Conservation (phyloP, 2,329 filamentous ascomycete species). For the Paracorniculantispora psalliotae region DNA sequence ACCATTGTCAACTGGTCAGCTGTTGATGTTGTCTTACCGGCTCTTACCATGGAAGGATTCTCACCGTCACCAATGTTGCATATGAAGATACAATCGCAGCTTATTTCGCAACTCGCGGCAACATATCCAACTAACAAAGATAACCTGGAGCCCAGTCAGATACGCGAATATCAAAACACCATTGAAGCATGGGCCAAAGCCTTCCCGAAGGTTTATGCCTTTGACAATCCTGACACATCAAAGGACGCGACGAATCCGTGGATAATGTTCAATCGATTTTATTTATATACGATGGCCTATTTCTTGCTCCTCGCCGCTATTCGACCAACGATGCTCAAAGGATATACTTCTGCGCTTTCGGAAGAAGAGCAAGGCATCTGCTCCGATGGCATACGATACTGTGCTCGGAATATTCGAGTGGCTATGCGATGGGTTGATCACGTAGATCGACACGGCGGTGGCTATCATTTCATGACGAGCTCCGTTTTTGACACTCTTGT, state of each 20-base stretch:
- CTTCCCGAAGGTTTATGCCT: slow-evolving; percentile 37
- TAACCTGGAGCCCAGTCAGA: slow-evolving; percentile 23
- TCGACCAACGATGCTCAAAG: slow-evolving; percentile 39
- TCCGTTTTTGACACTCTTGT: slow-evolving; percentile 48
- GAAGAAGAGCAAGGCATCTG: slow-evolving; percentile 34
- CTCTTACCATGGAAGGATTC: slow-evolving; percentile 15
- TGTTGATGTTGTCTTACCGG: slow-evolving; percentile 13
- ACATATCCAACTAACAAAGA: slow-evolving; percentile 26
- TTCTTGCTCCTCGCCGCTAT: slow-evolving; percentile 42
- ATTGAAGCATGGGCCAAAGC: slow-evolving; percentile 38
- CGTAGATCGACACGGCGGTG: slow-evolving; percentile 30
- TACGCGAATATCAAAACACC: slow-evolving; percentile 27
- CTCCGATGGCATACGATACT: slow-evolving; percentile 37
- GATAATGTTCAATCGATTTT: slow-evolving; percentile 40
- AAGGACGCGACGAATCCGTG: slow-evolving; percentile 38
- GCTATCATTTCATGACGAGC: slow-evolving; percentile 46
- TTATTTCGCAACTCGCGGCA: slow-evolving; percentile 24
- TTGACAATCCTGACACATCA: slow-evolving; percentile 36
- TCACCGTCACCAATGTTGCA: slow-evolving; percentile 18
- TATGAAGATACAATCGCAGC: slow-evolving; percentile 32
- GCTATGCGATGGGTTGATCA: slow-evolving; percentile 22
- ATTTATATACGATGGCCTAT: slow-evolving; percentile 40
- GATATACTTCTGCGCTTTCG: slow-evolving; percentile 23
- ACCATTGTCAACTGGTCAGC: slow-evolving; percentile 15
- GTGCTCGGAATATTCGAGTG: slow-evolving; percentile 37